phyloP scores from a whole-genome alignment of 257 asterid genomes.

The Ligustrum vulgare region DNA sequence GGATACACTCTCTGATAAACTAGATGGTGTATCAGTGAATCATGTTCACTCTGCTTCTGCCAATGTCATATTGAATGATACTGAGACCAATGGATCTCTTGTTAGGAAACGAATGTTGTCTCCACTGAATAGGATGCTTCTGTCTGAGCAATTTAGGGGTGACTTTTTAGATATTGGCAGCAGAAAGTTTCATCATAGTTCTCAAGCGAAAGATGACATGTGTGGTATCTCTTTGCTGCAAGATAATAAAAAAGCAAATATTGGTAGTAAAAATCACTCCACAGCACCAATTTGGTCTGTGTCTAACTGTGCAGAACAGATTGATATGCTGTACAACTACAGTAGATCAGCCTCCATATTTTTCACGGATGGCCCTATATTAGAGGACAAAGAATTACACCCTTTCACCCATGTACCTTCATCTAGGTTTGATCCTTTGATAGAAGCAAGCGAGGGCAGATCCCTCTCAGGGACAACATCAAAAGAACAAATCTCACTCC shows the following conservation, averaged over 20 bases:
- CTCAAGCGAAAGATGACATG: conserved; percentile 26
- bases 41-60: conserved; percentile 25
- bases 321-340: conserved; percentile 26
- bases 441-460: conserved; percentile 25
- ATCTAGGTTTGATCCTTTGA: conserved; percentile 28
- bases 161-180: conserved; percentile 54
- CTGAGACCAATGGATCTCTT: conserved; percentile 40
- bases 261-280: conserved; percentile 38
- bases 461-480: conserved; percentile 28
- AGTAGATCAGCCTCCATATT: conserved; percentile 31
- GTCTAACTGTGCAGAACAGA: conserved; percentile 31
- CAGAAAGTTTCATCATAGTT: conserved; percentile 28
- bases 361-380: conserved; percentile 69
- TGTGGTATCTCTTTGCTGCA: conserved; percentile 34
- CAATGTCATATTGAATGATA: conserved; percentile 27
- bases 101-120: conserved; percentile 72
- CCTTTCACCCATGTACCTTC: conserved; percentile 35
- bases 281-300: conserved; percentile 35
- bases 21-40: conserved; percentile 27
- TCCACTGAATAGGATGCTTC: conserved; percentile 55
- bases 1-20: conserved; percentile 24
- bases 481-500: conserved; percentile 30
- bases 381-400: conserved; percentile 45
- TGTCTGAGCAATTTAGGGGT: conserved; percentile 41
- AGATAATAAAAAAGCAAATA: conserved; percentile 59